Percentiles rank a stretch among this genome's conserved stretches.
phyloP scores from a whole-genome alignment of 2,329 filamentous ascomycete species.

The Calycina marina region DNA sequence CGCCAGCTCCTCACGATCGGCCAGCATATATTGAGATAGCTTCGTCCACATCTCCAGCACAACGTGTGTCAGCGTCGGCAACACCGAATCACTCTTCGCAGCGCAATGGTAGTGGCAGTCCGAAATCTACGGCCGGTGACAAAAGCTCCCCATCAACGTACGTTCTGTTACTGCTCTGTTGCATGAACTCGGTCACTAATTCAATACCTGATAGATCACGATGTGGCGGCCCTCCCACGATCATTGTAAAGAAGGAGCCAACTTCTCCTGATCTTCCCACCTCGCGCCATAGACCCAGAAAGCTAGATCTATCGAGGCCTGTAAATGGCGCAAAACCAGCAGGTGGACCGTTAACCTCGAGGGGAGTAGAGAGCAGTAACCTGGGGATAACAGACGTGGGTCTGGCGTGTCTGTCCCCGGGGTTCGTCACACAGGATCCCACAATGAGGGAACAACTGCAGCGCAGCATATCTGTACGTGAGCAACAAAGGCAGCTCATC shows the following conservation, averaged over 20 bases:
- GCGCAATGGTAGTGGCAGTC: slow-evolving; percentile 40
- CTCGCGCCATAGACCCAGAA: slow-evolving; percentile 60
- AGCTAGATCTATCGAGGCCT: slow-evolving; percentile 59
- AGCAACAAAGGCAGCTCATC: slow-evolving; percentile 90
- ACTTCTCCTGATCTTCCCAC: slow-evolving; percentile 71
- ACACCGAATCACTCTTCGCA: slow-evolving; percentile 31
- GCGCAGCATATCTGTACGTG: slow-evolving; percentile 80
- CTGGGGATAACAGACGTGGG: slow-evolving; percentile 84
- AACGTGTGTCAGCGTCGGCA: slow-evolving; percentile 21
- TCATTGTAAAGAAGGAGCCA: slow-evolving; percentile 87
- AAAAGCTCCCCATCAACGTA: slow-evolving; percentile 49
- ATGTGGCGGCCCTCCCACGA: slow-evolving; percentile 50
- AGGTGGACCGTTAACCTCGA: slow-evolving; percentile 52
- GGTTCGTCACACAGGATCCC: slow-evolving; percentile 94
- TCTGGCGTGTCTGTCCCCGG: slow-evolving; percentile 84
- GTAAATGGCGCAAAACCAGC: slow-evolving; percentile 54
- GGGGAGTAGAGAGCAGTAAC: slow-evolving; percentile 44
- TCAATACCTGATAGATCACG: slow-evolving; percentile 28
- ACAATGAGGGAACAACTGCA: slow-evolving; percentile 91
- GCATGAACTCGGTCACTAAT: slow-evolving; percentile 5
- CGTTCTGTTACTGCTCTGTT: slow-evolving; percentile 21
- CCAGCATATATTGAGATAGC: slow-evolving; percentile 38
- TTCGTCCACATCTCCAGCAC: slow-evolving; percentile 18
- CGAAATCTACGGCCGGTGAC: slow-evolving; percentile 28
- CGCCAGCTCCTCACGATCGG: slow-evolving; percentile 51